Percentiles rank a stretch among this genome's conserved stretches.
Conservation (phyloP, 2,329 filamentous ascomycete species). For the Paecilomyces sp. region DNA sequence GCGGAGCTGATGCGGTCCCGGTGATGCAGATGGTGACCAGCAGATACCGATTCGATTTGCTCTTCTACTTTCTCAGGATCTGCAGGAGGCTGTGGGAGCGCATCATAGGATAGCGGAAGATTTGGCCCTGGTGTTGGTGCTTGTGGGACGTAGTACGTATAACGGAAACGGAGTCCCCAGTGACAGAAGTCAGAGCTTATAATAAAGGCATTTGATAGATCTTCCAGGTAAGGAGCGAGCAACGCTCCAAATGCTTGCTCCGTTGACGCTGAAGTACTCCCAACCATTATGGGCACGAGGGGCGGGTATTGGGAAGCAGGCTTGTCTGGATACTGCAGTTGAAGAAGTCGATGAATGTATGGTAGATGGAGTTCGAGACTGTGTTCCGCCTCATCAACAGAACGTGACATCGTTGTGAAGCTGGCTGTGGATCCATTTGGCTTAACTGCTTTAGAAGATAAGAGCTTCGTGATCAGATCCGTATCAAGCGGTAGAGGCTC, state of each 20-base stretch:
- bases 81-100: constrained; percentile 32
- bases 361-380: constrained; percentile 96
- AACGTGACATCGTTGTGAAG: constrained; percentile 51
- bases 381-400: constrained; percentile 74
- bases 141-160: constrained; percentile 66
- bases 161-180: constrained; percentile 80
- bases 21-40: constrained; percentile 20
- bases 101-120: constrained; percentile 33
- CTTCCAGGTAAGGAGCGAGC: constrained; percentile 70
- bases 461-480: constrained; percentile 34
- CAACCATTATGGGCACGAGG: constrained; percentile 80
- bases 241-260: constrained; percentile 64
- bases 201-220: constrained; percentile 71
- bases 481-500: constrained; percentile 38
- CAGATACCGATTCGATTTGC: constrained; percentile 20
- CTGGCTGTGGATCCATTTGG: constrained; percentile 24
- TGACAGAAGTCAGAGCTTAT: constrained; percentile 96
- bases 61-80: constrained; percentile 17
- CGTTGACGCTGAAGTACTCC: constrained; percentile 58
- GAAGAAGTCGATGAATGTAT: constrained; percentile 76
- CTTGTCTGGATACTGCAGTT: constrained; percentile 44
- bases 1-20: constrained; percentile 24
- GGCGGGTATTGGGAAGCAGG: constrained; percentile 55
- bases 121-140: constrained; percentile 29
- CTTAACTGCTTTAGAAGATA: constrained; percentile 17